These are phyloP conservation scores for Macrophomina tecta DNA, from an alignment of 2,329 filamentous ascomycete genomes.

Conservation along the genomic window DNA sequence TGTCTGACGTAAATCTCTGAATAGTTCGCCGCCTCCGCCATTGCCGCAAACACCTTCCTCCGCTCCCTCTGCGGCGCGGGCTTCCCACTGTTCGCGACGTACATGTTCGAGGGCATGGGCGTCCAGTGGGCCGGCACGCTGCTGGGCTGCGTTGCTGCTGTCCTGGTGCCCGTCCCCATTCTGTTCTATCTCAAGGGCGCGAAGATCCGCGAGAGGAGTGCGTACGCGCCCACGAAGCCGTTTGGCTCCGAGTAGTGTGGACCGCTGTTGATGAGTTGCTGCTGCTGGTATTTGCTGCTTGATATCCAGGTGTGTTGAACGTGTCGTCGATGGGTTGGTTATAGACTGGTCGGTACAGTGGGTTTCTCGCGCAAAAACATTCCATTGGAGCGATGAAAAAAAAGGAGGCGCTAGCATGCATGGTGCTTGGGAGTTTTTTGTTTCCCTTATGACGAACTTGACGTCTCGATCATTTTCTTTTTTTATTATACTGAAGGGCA, in stretches of 20 bases:
- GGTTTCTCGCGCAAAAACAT: not conserved
- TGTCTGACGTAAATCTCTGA: too few relatives aligned
- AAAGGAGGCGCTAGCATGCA: not conserved
- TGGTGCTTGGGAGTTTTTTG: not conserved
- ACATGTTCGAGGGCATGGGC: conserved; percentile 62
- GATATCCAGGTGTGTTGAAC: not conserved
- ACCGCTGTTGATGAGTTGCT: not conserved
- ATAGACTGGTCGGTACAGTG: not conserved
- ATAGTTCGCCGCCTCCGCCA: conserved; percentile 57
- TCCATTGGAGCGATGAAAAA: not conserved
- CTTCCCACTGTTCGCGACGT: conserved; percentile 61
- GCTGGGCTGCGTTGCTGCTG: conserved; percentile 51
- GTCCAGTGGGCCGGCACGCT: conserved; percentile 55
- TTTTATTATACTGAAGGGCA: not conserved
- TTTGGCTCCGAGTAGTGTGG: not conserved
- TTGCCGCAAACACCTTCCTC: conserved; percentile 63
- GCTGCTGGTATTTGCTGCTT: not conserved
- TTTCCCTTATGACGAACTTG: not conserved
- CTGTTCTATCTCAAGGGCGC: conserved; percentile 53
- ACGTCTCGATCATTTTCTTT: not conserved
- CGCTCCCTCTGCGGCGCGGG: conserved; percentile 57
- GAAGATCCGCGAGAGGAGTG: conserved; percentile 50
- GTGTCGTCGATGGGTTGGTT: not conserved
- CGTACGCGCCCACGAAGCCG: conserved; percentile 47
- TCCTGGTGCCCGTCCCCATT: conserved; percentile 52